Evolutionary conservation across 2,329 filamentous ascomycete species (phyloP).

Genomic region (Truncatella angustata): DNA sequence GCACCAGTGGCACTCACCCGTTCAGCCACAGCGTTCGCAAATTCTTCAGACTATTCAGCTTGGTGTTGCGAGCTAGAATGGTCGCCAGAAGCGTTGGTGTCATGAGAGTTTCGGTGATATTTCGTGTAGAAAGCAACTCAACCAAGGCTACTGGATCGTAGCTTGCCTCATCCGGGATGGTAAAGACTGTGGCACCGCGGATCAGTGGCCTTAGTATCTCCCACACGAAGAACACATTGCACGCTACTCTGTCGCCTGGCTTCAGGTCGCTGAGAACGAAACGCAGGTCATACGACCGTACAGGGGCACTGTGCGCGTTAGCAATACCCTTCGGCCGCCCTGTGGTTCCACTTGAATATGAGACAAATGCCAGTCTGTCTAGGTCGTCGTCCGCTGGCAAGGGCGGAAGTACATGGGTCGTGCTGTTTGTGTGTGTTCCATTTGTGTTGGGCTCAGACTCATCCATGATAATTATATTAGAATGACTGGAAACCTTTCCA

Average conservation of each 20-base stretch:
- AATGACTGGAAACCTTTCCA: constrained; percentile 60
- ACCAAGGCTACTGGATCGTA: constrained; percentile 76
- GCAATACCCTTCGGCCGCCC: constrained; percentile 77
- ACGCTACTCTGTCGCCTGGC: constrained; percentile 76
- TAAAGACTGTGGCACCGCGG: constrained; percentile 72
- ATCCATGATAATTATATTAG: constrained; percentile 66
- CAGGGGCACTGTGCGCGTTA: constrained; percentile 72
- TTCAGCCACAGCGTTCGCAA: constrained; percentile 76
- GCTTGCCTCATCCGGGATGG: constrained; percentile 72
- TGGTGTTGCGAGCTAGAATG: constrained; percentile 66
- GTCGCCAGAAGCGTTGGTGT: constrained; percentile 77
- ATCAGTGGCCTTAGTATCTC: constrained; percentile 76
- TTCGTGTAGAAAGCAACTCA: constrained; percentile 62
- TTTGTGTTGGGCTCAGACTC: constrained; percentile 34
- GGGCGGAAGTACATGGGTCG: constrained; percentile 41
- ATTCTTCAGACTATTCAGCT: constrained; percentile 63
- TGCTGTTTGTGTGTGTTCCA: constrained; percentile 24
- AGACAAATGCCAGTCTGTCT: constrained; percentile 75
- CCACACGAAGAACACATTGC: constrained; percentile 87
- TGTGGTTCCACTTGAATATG: constrained; percentile 76
- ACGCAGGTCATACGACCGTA: constrained; percentile 71
- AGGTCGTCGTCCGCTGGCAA: constrained; percentile 65
- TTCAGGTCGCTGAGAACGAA: constrained; percentile 68
- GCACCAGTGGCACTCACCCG: constrained; percentile 37
- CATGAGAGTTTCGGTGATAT: constrained; percentile 79